Base-by-base conservation (phyloP, 1,139 yeast genomes). In the Pichia sp. region DNA sequence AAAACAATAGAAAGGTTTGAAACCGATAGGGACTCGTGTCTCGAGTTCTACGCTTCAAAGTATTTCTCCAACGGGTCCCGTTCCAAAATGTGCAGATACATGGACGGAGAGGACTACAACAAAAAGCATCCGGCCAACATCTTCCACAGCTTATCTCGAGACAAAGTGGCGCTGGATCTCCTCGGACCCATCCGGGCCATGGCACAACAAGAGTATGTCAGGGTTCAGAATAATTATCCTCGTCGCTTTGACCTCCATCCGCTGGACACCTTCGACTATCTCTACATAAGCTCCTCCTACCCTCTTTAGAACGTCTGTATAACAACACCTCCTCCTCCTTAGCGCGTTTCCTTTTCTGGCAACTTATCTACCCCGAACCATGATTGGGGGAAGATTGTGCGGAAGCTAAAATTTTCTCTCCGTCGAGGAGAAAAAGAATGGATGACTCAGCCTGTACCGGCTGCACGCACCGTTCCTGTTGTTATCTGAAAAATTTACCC, bases 11-110 rank as follows among this genome's bases (percentile, higher is more conserved):
- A 25, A 4, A 36, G 21, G 10, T 45, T 41, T 9, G 28, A 41
- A 4, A 16, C 36, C 2, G 50, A 58, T 5, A 47, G 31, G 22
- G 21, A 23, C 31, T 34, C 54, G 6, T 40, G 53, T 18, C 28
- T 62, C 0, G 61, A 62, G 26, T 66, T 65, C 41, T 63, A 63
- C 46, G 46, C 68, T 1, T 62, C 67, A 1, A 59, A 57, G 46
- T 52, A 58, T 19, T 52, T 54, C 34, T 48, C 58, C 6, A 56
- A 55, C 31, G 67, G 69, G 2, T 56, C 64, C 10, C 53, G 70
- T 46, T 48, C 57, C 13, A 51, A 52, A 39, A 46, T 30, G 3
- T 51, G 56, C 13, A 48, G 57, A 34, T 64, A 58, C 44, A 19
- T 25, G 6, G 61, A 56, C 41, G 62, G 57, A 4, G 50, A 53